Evolutionary conservation across 163 green algal species (phyloP).

Genomic region (Volvox carteri): DNA sequence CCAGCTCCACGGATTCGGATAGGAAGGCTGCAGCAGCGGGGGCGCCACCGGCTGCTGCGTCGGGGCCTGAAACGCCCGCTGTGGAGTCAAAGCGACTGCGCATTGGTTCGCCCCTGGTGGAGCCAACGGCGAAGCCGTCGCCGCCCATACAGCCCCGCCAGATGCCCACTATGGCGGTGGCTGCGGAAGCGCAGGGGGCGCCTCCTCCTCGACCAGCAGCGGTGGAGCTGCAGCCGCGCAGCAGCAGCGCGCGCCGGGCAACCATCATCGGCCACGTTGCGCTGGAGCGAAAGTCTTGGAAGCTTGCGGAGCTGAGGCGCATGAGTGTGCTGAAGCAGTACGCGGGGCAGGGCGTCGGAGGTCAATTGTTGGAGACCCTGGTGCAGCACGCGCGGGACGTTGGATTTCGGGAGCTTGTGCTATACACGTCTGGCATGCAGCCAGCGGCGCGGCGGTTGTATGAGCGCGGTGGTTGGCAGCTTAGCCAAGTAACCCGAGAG

Average conservation of each 20-base stretch:
- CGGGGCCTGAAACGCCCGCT: not conserved
- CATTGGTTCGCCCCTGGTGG: not conserved
- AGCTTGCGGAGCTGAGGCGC: slow-evolving; percentile 44
- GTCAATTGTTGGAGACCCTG: slow-evolving; percentile 7
- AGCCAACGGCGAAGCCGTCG: not conserved
- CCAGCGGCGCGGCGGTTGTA: slow-evolving; percentile 4
- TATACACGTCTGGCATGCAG: slow-evolving; percentile 45
- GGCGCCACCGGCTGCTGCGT: too few relatives aligned
- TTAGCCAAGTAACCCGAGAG: not conserved
- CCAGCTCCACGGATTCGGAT: too few relatives aligned
- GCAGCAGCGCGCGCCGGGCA: not conserved
- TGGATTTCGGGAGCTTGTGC: slow-evolving; percentile 46
- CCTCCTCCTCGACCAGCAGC: not conserved
- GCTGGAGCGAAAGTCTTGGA: slow-evolving; percentile 48
- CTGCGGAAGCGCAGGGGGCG: not conserved
- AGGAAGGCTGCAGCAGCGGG: too few relatives aligned
- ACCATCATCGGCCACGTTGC: slow-evolving; percentile 34
- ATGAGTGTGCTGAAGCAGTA: slow-evolving; percentile 24
- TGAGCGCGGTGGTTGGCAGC: slow-evolving; percentile 19
- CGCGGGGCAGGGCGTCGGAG: not conserved
- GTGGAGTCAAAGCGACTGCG: not conserved
- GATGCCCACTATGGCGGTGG: too few relatives aligned
- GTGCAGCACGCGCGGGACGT: slow-evolving; percentile 37
- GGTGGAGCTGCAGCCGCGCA: too few relatives aligned
- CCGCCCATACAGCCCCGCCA: too few relatives aligned